These are phyloP conservation scores for Sphaerobolus stellatus DNA, from an alignment of 1,284 basidiomycete species.

Conservation along the genomic window DNA sequence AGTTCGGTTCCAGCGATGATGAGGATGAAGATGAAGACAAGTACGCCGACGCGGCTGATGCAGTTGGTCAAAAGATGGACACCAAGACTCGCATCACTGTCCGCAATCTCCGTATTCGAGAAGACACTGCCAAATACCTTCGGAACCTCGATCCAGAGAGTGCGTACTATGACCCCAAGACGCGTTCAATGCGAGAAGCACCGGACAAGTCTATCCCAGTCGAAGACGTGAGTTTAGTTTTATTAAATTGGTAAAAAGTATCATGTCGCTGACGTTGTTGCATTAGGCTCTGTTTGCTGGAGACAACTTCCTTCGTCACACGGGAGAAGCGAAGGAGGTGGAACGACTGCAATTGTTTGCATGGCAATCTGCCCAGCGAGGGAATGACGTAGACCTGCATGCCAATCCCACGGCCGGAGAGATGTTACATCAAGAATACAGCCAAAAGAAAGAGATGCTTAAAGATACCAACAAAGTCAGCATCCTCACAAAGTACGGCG, in stretches of 20 bases:
- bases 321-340: conserved; percentile 89
- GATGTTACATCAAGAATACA: conserved; percentile 87
- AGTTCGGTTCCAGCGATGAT: conserved; percentile 95
- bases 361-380: conserved; percentile 92
- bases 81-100: conserved; percentile 98
- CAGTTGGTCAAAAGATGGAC: conserved; percentile 96
- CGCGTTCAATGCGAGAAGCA: conserved; percentile 98
- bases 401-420: conserved; percentile 97
- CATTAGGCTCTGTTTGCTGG: conserved; percentile 85
- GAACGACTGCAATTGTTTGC: conserved; percentile 94
- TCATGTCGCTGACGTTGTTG: conserved; percentile 14
- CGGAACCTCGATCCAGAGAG: conserved; percentile 95
- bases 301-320: conserved; percentile 91
- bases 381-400: conserved; percentile 93
- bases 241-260: background rate
- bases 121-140: conserved; percentile 99
- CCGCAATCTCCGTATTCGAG: conserved; percentile 96
- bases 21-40: conserved; percentile 94
- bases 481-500: conserved; percentile 90
- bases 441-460: conserved; percentile 88
- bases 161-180: conserved; percentile 99
- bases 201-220: conserved; percentile 74
- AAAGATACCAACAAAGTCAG: conserved; percentile 86
- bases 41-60: conserved; percentile 96
- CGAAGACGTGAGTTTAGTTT: conserved; percentile 69